Conservation (phyloP, 768 basidiomycete species). For the Tylopilus vinaceipallidus region DNA sequence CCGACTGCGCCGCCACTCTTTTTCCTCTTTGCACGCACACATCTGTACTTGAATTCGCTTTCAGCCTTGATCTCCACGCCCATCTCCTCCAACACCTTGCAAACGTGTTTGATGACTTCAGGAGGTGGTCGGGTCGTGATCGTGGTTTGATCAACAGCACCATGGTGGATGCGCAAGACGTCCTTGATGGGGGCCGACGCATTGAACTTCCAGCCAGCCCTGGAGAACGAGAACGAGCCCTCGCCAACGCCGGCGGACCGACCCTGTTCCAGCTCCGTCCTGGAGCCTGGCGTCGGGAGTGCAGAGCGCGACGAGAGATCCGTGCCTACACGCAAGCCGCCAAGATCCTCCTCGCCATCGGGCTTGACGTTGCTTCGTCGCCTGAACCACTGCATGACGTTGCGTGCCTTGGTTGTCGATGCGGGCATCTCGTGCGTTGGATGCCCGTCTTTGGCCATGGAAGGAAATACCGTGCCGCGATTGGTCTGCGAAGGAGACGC, state of each 20-base stretch:
- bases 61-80: constrained; percentile 88
- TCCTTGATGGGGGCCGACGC: constrained; percentile 38
- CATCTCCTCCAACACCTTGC: constrained; percentile 79
- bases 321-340: constrained; percentile 17
- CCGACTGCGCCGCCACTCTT: constrained; percentile 49
- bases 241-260: constrained; percentile 25
- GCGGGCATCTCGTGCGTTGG: constrained; percentile 49
- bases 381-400: constrained; percentile 99
- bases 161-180: constrained; percentile 80
- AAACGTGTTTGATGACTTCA: constrained; percentile 85
- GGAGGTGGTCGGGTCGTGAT: constrained; percentile 82
- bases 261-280: constrained; percentile 20
- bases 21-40: constrained; percentile 73
- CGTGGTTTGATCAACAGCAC: constrained; percentile 87
- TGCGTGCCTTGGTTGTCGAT: constrained; percentile 84
- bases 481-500: constrained; percentile 29
- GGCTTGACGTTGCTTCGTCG: constrained; percentile 54
- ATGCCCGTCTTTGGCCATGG: constrained; percentile 27
- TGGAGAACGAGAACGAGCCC: constrained; percentile 37
- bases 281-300: constrained; percentile 30
- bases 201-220: constrained; percentile 34
- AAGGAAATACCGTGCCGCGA: constrained; percentile 25
- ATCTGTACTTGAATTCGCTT: constrained; percentile 88
- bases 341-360: constrained; percentile 23
- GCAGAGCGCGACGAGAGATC: constrained; percentile 29